Conservation (phyloP, 2,329 filamentous ascomycete species). For the Aspergillus sp. region DNA sequence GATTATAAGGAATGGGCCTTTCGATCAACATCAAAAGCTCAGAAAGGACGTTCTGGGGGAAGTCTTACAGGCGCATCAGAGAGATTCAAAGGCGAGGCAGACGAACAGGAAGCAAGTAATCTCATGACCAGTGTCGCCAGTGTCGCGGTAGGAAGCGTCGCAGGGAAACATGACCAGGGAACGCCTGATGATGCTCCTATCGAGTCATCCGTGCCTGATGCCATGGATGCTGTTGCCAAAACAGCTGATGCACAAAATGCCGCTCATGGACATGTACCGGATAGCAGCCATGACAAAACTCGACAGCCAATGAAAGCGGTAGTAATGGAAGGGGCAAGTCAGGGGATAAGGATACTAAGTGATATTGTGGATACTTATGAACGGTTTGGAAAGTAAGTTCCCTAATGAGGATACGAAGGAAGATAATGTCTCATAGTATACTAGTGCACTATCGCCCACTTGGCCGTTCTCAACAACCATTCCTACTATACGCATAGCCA, state of each 20-base stretch:
- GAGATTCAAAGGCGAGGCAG: slow-evolving; percentile 76
- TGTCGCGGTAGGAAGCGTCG: slow-evolving; percentile 69
- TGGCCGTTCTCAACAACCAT: too few relatives aligned
- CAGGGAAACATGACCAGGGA: slow-evolving; percentile 68
- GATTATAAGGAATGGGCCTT: too few relatives aligned
- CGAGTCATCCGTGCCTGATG: slow-evolving; percentile 57
- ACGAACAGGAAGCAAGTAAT: slow-evolving; percentile 77
- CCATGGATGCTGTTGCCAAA: slow-evolving; percentile 50
- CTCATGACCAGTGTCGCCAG: slow-evolving; percentile 70
- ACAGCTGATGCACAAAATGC: slow-evolving; percentile 52
- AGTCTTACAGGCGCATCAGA: slow-evolving; percentile 78
- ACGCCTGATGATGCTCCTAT: slow-evolving; percentile 51
- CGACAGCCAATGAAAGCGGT: slow-evolving; percentile 72
- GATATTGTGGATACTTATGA: slow-evolving; percentile 54
- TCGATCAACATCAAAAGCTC: slow-evolving; percentile 53
- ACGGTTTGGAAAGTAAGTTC: not conserved
- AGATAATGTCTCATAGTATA: too few relatives aligned
- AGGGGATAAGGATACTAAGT: slow-evolving; percentile 62
- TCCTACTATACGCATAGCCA: slow-evolving; percentile 45
- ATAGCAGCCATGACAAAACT: slow-evolving; percentile 63
- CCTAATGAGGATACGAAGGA: too few relatives aligned
- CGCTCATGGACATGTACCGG: slow-evolving; percentile 47
- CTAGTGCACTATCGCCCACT: too few relatives aligned
- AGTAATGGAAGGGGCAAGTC: slow-evolving; percentile 72
- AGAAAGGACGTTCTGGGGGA: slow-evolving; percentile 71